These are phyloP conservation scores for Phytophthora sojae DNA, from an alignment of 352 stramenopile species.

Conservation along the genomic window DNA sequence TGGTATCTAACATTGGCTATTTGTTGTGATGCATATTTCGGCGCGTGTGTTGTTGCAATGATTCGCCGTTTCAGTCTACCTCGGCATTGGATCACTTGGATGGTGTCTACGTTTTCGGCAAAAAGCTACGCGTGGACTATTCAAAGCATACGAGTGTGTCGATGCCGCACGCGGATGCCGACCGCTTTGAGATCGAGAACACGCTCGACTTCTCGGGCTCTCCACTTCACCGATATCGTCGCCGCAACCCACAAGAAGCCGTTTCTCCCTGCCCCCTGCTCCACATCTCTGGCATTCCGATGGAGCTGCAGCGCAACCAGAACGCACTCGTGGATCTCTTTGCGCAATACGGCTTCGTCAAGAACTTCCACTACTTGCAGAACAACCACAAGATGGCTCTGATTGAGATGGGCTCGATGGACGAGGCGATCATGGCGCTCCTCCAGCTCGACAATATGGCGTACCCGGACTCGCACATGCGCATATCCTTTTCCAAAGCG, in stretches of 20 bases:
- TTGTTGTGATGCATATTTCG: conserved; percentile 6
- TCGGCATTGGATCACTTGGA: conserved; percentile 83
- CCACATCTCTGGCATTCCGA: conserved; percentile 79
- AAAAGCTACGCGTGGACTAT: conserved; percentile 85
- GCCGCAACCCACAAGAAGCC: conserved; percentile 68
- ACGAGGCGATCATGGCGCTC: conserved; percentile 81
- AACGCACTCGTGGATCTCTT: conserved; percentile 73
- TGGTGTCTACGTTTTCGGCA: conserved; percentile 75
- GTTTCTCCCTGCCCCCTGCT: conserved; percentile 68
- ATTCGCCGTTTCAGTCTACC: conserved; percentile 48
- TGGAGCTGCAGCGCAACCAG: conserved; percentile 70
- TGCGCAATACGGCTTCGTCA: conserved; percentile 74
- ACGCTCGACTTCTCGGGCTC: conserved; percentile 80
- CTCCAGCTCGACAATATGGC: conserved; percentile 74
- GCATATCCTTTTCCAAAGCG: conserved; percentile 84
- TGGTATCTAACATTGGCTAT: conserved; percentile 19
- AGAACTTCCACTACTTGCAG: conserved; percentile 78
- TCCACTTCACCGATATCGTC: conserved; percentile 81
- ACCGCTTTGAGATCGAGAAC: conserved; percentile 86
- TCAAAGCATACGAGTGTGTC: conserved; percentile 85
- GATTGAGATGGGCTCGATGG: conserved; percentile 76
- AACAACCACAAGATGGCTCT: conserved; percentile 84
- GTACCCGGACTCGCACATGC: conserved; percentile 78
- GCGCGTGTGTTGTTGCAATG: neutral
- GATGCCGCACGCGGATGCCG: conserved; percentile 82